Evolutionary conservation across 495 filamentous ascomycete species (phyloP).

Genomic region (Diplogelasinospora grovesii): DNA sequence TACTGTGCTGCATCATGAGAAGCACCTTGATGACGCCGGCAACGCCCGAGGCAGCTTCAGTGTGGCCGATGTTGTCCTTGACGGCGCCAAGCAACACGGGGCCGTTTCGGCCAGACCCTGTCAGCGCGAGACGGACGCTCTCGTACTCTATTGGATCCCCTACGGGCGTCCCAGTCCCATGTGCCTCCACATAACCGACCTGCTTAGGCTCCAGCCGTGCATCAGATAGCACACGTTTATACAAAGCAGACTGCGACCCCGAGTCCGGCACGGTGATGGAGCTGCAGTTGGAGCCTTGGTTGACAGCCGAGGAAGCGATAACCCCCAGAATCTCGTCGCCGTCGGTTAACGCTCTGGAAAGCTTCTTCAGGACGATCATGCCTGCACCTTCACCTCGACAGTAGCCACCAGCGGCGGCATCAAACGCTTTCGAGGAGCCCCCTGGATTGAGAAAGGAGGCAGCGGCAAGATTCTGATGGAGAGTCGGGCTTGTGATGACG

Average conservation of each 20-base stretch:
- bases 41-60: constrained; percentile 47
- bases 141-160: constrained; percentile 13
- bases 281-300: constrained; percentile 45
- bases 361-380: constrained; percentile 47
- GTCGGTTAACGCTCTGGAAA: constrained; percentile 41
- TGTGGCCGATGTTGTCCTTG: constrained; percentile 51
- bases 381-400: constrained; percentile 53
- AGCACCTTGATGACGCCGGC: constrained; percentile 44
- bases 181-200: constrained; percentile 41
- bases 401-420: constrained; percentile 55
- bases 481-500: constrained; percentile 41
- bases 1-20: background rate
- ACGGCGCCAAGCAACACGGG: no score
- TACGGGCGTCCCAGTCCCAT: constrained; percentile 22
- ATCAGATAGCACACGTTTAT: constrained; percentile 36
- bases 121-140: constrained; percentile 27
- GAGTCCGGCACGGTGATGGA: constrained; percentile 46
- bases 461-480: constrained; percentile 42
- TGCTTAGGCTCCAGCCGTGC: constrained; percentile 36
- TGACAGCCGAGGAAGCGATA: constrained; percentile 45
- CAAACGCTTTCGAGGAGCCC: constrained; percentile 51
- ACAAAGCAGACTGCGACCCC: constrained; percentile 43
- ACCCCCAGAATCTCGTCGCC: constrained; percentile 50
- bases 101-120: no score
- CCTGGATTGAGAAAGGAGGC: constrained; percentile 33